Conservation (phyloP, 129 eudicot species). For the Apium graveolens region DNA sequence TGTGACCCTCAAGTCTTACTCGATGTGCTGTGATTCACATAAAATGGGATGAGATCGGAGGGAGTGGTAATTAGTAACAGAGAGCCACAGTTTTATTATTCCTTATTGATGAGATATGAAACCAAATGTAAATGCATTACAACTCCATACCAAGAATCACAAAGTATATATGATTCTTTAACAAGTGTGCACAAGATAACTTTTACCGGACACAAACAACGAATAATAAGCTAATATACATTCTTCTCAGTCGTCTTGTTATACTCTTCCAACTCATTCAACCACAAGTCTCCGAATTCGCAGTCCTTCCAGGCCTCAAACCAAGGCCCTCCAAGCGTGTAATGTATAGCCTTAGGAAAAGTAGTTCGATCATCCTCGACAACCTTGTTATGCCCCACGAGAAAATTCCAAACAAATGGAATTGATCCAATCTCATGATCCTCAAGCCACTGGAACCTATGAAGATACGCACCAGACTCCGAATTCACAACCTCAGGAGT, state of each 20-base stretch:
- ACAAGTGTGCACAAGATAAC: neutral
- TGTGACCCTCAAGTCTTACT: no score
- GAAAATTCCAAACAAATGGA: slow-evolving; percentile 87
- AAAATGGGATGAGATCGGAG: no score
- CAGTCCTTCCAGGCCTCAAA: slow-evolving; percentile 90
- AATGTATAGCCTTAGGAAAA: slow-evolving; percentile 71
- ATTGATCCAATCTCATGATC: slow-evolving; percentile 78
- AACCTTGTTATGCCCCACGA: slow-evolving; percentile 79
- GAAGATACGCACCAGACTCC: slow-evolving; percentile 68
- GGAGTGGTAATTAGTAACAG: no score
- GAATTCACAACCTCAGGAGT: slow-evolving; percentile 65
- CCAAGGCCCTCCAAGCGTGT: slow-evolving; percentile 94
- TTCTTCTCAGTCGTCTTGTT: slow-evolving; percentile 20
- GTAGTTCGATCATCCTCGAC: slow-evolving; percentile 45
- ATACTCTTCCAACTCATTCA: slow-evolving; percentile 64
- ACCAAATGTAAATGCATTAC: neutral
- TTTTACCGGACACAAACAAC: neutral
- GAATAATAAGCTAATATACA: slow-evolving; percentile 3
- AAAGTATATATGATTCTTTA: neutral
- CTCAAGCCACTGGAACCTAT: slow-evolving; percentile 83
- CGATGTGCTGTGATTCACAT: no score
- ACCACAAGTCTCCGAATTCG: slow-evolving; percentile 84
- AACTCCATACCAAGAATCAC: neutral
- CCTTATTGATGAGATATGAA: neutral
- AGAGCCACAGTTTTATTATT: neutral